Conservation (phyloP, 2,329 filamentous ascomycete species). For the Arthrobotrys musiformis region DNA sequence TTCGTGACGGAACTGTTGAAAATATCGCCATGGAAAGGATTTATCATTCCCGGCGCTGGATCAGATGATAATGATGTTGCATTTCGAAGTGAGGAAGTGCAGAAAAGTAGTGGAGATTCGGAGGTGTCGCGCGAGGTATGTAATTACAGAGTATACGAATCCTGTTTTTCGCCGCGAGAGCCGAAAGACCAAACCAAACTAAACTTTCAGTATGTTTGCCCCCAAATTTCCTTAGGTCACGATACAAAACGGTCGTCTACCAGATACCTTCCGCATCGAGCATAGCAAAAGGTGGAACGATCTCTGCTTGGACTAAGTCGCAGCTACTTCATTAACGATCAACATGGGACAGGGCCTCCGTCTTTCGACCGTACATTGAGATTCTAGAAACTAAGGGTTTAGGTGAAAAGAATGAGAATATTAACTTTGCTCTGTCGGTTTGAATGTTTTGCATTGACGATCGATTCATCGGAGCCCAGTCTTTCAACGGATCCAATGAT, state of each 20-base stretch:
- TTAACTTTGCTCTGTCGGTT: not conserved
- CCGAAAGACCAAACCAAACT: not conserved
- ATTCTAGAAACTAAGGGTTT: constrained; percentile 15
- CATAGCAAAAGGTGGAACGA: constrained; percentile 19
- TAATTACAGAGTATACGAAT: not conserved
- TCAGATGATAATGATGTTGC: not conserved
- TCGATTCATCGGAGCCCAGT: not conserved
- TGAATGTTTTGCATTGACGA: not conserved
- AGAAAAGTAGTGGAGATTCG: not conserved
- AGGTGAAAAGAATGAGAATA: constrained; percentile 5
- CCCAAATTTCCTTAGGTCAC: not conserved
- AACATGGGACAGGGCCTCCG: constrained; percentile 5
- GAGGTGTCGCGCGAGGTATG: constrained; percentile 2
- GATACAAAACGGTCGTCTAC: constrained; percentile 28
- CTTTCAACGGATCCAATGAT: not conserved
- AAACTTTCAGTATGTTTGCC: constrained; percentile 11
- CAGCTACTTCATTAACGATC: not conserved
- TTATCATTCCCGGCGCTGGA: not conserved
- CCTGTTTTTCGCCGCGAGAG: not conserved
- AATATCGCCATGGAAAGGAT: not conserved
- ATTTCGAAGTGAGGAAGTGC: not conserved
- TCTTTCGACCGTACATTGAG: constrained; percentile 8
- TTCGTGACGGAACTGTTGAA: not conserved
- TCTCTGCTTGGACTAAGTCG: not conserved
- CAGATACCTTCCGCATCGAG: constrained; percentile 40